phyloP scores from a whole-genome alignment of 2,329 filamentous ascomycete genomes.

The Trichoderma guizhouense region DNA sequence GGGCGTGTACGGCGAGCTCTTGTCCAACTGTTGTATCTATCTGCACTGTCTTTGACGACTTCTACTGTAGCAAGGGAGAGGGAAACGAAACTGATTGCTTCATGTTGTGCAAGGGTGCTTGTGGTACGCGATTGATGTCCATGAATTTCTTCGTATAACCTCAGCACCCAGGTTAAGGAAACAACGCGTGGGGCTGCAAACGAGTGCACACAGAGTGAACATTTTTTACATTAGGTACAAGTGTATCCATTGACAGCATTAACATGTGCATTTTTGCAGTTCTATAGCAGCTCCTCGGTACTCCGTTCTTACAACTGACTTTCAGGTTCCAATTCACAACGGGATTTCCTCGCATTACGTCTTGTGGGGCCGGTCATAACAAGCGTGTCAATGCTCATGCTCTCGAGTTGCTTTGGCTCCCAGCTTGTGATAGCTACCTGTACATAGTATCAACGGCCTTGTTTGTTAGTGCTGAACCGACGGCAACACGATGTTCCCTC shows the following conservation, averaged over 20 bases:
- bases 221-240: too few species aligned
- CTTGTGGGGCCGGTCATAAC: not conserved
- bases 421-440: not conserved
- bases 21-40: not conserved
- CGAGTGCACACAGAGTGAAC: not conserved
- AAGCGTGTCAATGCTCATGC: slow-evolving; percentile 1
- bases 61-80: not conserved
- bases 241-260: not conserved
- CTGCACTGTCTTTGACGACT: not conserved
- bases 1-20: not conserved
- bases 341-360: not conserved
- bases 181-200: not conserved
- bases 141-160: not conserved
- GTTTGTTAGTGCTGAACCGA: not conserved
- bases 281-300: too few species aligned
- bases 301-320: not conserved
- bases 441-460: not conserved
- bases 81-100: not conserved
- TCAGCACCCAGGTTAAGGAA: not conserved
- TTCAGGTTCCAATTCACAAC: not conserved
- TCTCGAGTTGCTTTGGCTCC: not conserved
- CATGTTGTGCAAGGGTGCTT: not conserved
- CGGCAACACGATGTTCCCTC: not conserved
- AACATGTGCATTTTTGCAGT: not conserved
- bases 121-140: not conserved